Evolutionary conservation across 768 basidiomycete genomes (phyloP).

Genomic region (Xerocomellus amylosporus): DNA sequence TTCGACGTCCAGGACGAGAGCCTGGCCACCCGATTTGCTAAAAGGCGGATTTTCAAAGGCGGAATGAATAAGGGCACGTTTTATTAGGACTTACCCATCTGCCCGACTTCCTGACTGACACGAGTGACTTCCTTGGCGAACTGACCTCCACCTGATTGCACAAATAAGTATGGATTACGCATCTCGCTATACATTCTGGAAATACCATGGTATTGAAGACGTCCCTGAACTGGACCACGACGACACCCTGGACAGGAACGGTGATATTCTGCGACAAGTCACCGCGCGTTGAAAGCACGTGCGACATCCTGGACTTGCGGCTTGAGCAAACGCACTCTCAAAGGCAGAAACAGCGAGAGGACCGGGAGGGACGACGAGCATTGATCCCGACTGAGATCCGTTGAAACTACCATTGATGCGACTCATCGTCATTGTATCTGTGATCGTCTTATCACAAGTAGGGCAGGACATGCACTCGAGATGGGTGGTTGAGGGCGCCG

Average conservation of each 20-base stretch:
- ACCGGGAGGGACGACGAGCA: constrained; percentile 52
- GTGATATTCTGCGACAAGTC: constrained; percentile 78
- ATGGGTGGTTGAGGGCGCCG: constrained; percentile 45
- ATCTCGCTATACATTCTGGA: background rate
- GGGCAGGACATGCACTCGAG: constrained; percentile 47
- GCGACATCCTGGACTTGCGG: constrained; percentile 84
- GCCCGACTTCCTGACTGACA: constrained; percentile 83
- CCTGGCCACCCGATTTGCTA: constrained; percentile 81
- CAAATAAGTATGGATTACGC: constrained; percentile 11
- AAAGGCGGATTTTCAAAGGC: constrained; percentile 17
- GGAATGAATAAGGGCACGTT: background rate
- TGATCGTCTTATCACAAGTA: constrained; percentile 51
- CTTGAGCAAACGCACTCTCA: constrained; percentile 66
- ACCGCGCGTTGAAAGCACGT: constrained; percentile 75
- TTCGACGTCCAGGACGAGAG: constrained; percentile 82
- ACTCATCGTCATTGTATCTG: constrained; percentile 41
- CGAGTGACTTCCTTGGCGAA: constrained; percentile 92
- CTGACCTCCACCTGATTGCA: constrained; percentile 56
- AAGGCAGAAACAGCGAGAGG: constrained; percentile 53
- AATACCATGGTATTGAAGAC: constrained; percentile 67
- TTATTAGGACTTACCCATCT: constrained; percentile 51
- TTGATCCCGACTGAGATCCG: constrained; percentile 33
- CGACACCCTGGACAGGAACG: constrained; percentile 74
- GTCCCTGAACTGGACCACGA: constrained; percentile 79
- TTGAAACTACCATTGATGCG: constrained; percentile 24